Conservation (phyloP, 2,329 filamentous ascomycete species). For the Cladobotryum protrusum region DNA sequence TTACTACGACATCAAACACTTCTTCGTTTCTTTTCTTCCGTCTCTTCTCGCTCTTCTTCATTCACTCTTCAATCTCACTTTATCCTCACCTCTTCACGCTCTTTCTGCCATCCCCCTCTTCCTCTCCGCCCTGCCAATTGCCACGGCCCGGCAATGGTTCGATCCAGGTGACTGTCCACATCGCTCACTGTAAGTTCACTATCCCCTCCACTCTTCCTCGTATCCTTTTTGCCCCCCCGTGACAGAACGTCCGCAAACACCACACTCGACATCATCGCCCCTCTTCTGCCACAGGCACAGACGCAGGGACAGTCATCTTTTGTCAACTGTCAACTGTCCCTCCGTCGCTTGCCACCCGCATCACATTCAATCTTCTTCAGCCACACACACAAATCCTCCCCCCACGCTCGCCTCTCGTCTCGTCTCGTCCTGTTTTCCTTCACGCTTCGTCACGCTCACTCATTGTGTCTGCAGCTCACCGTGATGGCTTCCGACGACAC, state of each 20-base stretch:
- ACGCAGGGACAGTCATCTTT: too few relatives aligned
- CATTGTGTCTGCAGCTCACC: constrained; percentile 23
- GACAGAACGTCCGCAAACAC: background rate
- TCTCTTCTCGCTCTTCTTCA: background rate
- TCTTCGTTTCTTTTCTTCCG: too few relatives aligned
- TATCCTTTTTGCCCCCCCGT: background rate
- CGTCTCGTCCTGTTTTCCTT: background rate
- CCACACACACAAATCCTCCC: too few relatives aligned
- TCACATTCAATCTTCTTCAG: too few relatives aligned
- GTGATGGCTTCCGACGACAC: constrained; percentile 31
- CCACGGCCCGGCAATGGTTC: constrained; percentile 33
- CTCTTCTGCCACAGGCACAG: too few relatives aligned
- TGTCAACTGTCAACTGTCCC: too few relatives aligned
- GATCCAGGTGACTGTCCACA: constrained; percentile 28
- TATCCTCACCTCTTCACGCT: too few relatives aligned
- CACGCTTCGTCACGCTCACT: constrained; percentile 8
- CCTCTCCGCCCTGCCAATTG: constrained; percentile 25
- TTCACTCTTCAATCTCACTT: too few relatives aligned
- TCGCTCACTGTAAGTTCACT: constrained; percentile 19
- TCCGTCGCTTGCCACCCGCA: too few relatives aligned
- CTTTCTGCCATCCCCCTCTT: constrained; percentile 6
- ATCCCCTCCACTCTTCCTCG: background rate
- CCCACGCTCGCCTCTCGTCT: background rate
- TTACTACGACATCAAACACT: too few relatives aligned
- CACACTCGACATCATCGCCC: too few relatives aligned